Conservation (phyloP, 164 flowering plant genomes). For the Umbellularia californica region DNA sequence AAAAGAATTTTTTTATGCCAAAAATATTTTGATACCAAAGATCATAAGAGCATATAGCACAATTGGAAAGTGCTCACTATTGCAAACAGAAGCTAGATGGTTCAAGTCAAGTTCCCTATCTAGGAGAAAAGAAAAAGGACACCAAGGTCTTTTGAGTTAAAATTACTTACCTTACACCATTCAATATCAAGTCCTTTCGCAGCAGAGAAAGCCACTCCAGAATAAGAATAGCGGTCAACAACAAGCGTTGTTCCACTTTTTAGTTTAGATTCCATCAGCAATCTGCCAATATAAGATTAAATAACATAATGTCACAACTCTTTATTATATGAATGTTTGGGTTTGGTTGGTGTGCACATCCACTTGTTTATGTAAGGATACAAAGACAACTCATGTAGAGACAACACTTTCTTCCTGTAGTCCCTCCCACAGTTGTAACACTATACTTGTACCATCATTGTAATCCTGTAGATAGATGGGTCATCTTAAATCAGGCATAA, state of each 20-base stretch:
- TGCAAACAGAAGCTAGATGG: neutral
- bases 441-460: too few relatives aligned
- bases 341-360: too few relatives aligned
- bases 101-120: neutral
- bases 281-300: conserved; percentile 34
- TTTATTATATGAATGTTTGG: too few relatives aligned
- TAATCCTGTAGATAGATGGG: too few relatives aligned
- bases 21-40: neutral
- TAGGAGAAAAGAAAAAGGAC: neutral
- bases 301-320: too few relatives aligned
- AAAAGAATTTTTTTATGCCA: neutral
- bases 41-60: neutral
- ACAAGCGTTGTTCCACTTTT: conserved; percentile 67
- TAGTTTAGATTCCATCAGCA: conserved; percentile 75
- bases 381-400: too few relatives aligned
- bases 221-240: conserved; percentile 87
- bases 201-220: conserved; percentile 92
- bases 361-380: too few relatives aligned
- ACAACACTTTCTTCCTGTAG: too few relatives aligned
- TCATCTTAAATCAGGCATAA: too few relatives aligned
- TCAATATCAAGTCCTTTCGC: conserved; percentile 86
- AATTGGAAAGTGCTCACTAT: neutral
- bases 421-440: too few relatives aligned
- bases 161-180: conserved; percentile 76
- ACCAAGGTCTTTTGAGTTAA: too few relatives aligned